phyloP scores from a whole-genome alignment of 352 stramenopile species.

The Pythium volutum region DNA sequence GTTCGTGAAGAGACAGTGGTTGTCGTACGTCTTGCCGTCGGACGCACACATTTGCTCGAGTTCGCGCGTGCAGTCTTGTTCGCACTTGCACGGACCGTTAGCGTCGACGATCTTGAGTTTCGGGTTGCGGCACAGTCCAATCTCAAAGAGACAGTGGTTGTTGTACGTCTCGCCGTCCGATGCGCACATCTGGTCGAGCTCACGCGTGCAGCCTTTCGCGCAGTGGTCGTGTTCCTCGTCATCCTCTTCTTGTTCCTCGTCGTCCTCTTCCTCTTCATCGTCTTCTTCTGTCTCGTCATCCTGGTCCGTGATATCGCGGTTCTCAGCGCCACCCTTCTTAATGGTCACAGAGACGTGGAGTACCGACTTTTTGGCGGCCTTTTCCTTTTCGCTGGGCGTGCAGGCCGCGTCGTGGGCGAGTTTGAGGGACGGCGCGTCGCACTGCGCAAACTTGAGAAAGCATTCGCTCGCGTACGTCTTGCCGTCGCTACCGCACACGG shows the following conservation, averaged over 20 bases:
- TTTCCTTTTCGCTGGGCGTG: neutral
- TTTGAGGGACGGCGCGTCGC: conserved; percentile 14
- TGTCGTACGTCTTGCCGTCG: conserved; percentile 22
- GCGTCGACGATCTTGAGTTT: conserved; percentile 16
- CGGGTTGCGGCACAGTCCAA: conserved; percentile 9
- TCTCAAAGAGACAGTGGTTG: conserved; percentile 31
- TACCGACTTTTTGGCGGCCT: neutral
- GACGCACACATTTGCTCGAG: conserved; percentile 15
- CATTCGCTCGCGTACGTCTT: conserved; percentile 33
- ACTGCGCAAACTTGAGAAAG: conserved; percentile 27
- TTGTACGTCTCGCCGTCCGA: conserved; percentile 28
- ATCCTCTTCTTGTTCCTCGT: conserved; percentile 1
- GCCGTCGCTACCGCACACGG: conserved; percentile 33
- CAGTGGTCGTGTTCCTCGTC: conserved; percentile 15
- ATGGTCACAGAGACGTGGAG: conserved; percentile 14
- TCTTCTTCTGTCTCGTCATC: conserved; percentile 11
- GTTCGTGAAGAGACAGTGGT: conserved; percentile 17
- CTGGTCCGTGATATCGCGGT: neutral
- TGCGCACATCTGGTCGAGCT: conserved; percentile 21
- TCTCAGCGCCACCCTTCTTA: neutral
- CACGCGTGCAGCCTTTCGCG: conserved; percentile 17
- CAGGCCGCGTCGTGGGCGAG: conserved; percentile 8
- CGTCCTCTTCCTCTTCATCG: conserved; percentile 1
- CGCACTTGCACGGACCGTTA: conserved; percentile 14
- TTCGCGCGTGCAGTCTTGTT: conserved; percentile 15